phyloP scores from a whole-genome alignment of 805 yeast genomes.

The Yarrowia divulgata region DNA sequence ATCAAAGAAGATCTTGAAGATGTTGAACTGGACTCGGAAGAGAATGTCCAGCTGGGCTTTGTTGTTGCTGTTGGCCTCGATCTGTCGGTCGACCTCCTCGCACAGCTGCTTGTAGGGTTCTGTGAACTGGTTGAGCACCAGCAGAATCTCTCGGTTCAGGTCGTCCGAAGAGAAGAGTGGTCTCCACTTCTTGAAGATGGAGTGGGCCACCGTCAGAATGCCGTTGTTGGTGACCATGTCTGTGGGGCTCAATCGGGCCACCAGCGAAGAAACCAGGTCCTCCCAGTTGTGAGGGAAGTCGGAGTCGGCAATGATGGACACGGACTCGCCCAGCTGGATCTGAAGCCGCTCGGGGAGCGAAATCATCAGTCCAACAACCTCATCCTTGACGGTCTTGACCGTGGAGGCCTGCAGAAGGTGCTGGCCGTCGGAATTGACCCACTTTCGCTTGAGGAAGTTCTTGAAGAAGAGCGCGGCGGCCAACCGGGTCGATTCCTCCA shows the following conservation, averaged over 20 bases:
- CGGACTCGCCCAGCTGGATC: slow-evolving; percentile 93
- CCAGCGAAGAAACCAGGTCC: slow-evolving; percentile 63
- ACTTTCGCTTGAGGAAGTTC: slow-evolving; percentile 79
- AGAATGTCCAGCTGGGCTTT: slow-evolving; percentile 61
- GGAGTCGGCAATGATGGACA: slow-evolving; percentile 90
- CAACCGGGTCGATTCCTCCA: slow-evolving; percentile 66
- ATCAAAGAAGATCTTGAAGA: slow-evolving; percentile 86
- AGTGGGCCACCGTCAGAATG: slow-evolving; percentile 89
- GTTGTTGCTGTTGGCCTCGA: slow-evolving; percentile 57
- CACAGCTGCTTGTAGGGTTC: slow-evolving; percentile 78
- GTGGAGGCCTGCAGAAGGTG: slow-evolving; percentile 69
- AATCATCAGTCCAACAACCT: slow-evolving; percentile 88
- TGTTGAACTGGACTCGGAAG: slow-evolving; percentile 72
- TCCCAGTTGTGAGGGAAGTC: slow-evolving; percentile 96
- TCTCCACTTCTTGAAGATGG: slow-evolving; percentile 96
- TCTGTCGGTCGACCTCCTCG: slow-evolving; percentile 68
- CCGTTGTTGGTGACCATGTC: slow-evolving; percentile 82
- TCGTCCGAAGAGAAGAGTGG: slow-evolving; percentile 92
- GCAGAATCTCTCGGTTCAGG: slow-evolving; percentile 81
- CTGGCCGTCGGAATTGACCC: slow-evolving; percentile 91
- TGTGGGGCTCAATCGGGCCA: slow-evolving; percentile 64
- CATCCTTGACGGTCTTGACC: slow-evolving; percentile 70
- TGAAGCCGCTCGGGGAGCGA: slow-evolving; percentile 75
- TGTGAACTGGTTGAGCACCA: slow-evolving; percentile 84
- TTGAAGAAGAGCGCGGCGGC: slow-evolving; percentile 93